A percentile compares a stretch with the other conserved stretches of the same genome.
Conservation (phyloP, 1,284 basidiomycete genomes). For the Bondarzewia mesenterica region DNA sequence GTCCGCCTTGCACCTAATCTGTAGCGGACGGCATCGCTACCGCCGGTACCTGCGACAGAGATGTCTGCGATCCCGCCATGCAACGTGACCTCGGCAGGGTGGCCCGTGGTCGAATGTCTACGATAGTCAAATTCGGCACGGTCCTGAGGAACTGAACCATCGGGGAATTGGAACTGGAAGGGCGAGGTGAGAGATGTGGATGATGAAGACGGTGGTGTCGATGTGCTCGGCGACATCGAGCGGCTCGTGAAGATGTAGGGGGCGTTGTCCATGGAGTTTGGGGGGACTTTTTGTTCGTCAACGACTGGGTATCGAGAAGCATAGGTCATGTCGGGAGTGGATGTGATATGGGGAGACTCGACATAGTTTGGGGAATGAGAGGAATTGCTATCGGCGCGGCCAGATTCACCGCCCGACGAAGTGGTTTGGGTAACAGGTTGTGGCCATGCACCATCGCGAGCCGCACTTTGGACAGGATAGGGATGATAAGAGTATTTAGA, state of each 20-base stretch:
- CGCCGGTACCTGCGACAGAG: slow-evolving; percentile 38
- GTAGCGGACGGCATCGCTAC: slow-evolving; percentile 51
- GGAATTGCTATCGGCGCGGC: slow-evolving; percentile 33
- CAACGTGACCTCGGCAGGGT: slow-evolving; percentile 53
- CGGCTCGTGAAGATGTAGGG: slow-evolving; percentile 63
- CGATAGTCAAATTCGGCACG: slow-evolving; percentile 58
- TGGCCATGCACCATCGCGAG: slow-evolving; percentile 48
- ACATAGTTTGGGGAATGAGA: slow-evolving; percentile 44
- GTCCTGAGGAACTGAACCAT: slow-evolving; percentile 42
- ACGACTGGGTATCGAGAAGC: slow-evolving; percentile 37
- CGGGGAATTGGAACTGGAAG: slow-evolving; percentile 55
- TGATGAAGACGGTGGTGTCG: slow-evolving; percentile 59
- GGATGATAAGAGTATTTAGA: slow-evolving; percentile 47
- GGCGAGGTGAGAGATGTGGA: slow-evolving; percentile 55
- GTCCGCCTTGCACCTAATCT: slow-evolving; percentile 42
- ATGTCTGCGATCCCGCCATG: slow-evolving; percentile 68
- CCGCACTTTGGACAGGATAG: slow-evolving; percentile 40
- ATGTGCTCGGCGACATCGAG: slow-evolving; percentile 58
- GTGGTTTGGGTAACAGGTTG: slow-evolving; percentile 33
- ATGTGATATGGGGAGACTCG: slow-evolving; percentile 52
- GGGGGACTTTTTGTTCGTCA: slow-evolving; percentile 54
- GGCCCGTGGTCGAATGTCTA: slow-evolving; percentile 33
- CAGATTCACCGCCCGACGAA: slow-evolving; percentile 36
- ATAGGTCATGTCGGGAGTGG: slow-evolving; percentile 45
- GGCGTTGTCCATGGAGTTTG: slow-evolving; percentile 44